A percentile compares a stretch with the other conserved stretches of the same genome.
Conservation (phyloP, 73 alveolate species). For the Paramecium primaurelia region DNA sequence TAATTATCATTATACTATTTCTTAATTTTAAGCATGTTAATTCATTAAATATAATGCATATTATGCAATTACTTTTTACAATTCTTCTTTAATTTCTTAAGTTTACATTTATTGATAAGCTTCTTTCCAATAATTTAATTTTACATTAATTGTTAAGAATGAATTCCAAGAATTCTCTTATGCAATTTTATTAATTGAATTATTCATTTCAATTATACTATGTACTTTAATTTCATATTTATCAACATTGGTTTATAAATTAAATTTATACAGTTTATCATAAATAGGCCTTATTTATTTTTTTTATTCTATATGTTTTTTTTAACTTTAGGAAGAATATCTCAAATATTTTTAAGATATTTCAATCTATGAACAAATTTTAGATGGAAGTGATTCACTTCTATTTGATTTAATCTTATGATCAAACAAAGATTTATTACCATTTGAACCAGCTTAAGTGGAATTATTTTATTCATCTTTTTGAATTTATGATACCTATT, state of each 20-base stretch:
- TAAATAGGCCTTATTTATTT: neutral
- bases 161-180: constrained; percentile 43
- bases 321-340: neutral
- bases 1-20: neutral
- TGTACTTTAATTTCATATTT: constrained; percentile 26
- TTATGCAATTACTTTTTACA: constrained; percentile 28
- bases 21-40: constrained; percentile 6
- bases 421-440: neutral
- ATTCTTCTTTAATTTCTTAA: constrained; percentile 26
- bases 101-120: neutral
- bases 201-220: constrained; percentile 9
- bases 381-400: constrained; percentile 24
- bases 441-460: neutral
- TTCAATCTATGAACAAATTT: neutral
- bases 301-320: neutral
- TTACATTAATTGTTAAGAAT: neutral
- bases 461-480: neutral
- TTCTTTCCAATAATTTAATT: constrained; percentile 30
- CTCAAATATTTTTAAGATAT: neutral
- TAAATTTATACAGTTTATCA: neutral
- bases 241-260: constrained; percentile 13
- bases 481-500: neutral
- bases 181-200: neutral
- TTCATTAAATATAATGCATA: constrained; percentile 44
- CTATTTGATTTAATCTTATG: neutral